These are phyloP conservation scores for Larix kaempferi DNA, from an alignment of 75 land plant species.

Conservation along the genomic window DNA sequence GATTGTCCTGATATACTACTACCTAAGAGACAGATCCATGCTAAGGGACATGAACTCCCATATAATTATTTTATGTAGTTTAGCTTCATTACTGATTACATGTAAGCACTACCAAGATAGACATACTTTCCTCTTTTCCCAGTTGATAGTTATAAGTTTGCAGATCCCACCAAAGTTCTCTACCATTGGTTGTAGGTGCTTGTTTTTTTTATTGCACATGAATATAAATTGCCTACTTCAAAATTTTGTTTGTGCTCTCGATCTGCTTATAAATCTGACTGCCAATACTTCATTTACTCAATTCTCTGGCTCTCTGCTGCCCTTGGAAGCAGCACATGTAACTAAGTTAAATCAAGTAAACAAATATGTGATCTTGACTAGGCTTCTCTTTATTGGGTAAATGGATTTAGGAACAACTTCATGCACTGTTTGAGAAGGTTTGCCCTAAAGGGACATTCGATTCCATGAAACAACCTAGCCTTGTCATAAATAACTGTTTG, in stretches of 20 bases:
- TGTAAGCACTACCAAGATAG: too few relatives aligned
- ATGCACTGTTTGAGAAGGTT: not conserved
- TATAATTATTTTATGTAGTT: too few relatives aligned
- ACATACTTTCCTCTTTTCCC: too few relatives aligned
- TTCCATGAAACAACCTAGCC: not conserved
- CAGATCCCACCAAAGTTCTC: not conserved
- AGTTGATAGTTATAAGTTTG: too few relatives aligned
- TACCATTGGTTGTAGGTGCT: not conserved
- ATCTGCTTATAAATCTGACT: too few relatives aligned
- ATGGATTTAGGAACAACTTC: not conserved
- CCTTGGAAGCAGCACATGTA: not conserved
- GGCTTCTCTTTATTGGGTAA: not conserved
- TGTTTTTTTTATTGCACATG: not conserved
- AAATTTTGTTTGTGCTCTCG: not conserved
- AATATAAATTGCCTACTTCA: not conserved
- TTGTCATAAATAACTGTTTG: not conserved
- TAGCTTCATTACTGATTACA: too few relatives aligned
- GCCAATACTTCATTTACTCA: too few relatives aligned
- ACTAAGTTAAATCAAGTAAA: not conserved
- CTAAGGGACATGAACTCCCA: too few relatives aligned
- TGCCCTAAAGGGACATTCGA: not conserved
- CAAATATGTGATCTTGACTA: not conserved
- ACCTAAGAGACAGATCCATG: too few relatives aligned
- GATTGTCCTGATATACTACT: too few relatives aligned
- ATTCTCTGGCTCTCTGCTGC: not conserved